These are phyloP conservation scores for Umbelopsis sp. DNA, from an alignment of 371 early-diverging fungal species.

Conservation along the genomic window DNA sequence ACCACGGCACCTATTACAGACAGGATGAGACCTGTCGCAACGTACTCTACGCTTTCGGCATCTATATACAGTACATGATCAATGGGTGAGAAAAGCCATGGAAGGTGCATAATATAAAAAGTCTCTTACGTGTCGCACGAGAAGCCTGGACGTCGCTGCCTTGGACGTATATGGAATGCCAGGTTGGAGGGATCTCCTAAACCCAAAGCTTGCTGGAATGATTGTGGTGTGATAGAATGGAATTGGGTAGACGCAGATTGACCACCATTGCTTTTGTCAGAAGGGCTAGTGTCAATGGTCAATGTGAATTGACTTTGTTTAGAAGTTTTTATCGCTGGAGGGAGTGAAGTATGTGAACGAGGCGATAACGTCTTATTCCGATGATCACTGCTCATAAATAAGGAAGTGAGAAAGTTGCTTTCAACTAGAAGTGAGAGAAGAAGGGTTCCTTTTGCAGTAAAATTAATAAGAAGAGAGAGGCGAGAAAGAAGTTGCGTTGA, in stretches of 20 bases:
- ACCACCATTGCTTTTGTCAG: background rate
- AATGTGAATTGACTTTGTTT: background rate
- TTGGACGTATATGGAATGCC: background rate
- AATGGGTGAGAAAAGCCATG: background rate
- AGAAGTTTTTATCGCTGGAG: background rate
- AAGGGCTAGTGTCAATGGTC: background rate
- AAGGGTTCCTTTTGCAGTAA: background rate
- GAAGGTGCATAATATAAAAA: background rate
- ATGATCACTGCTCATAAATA: slow-evolving; percentile 9
- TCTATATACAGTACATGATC: background rate
- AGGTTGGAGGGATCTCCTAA: slow-evolving; percentile 10
- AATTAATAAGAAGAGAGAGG: too few relatives aligned
- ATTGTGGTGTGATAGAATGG: slow-evolving; percentile 15
- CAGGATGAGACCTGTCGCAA: slow-evolving; percentile 3
- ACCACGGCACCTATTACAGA: slow-evolving; percentile 1
- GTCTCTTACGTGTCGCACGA: slow-evolving; percentile 3
- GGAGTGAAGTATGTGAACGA: background rate
- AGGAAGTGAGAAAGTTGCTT: background rate
- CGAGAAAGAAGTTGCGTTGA: too few relatives aligned
- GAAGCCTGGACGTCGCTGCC: slow-evolving; percentile 9
- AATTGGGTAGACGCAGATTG: slow-evolving; percentile 7
- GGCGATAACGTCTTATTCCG: background rate
- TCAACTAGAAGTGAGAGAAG: background rate
- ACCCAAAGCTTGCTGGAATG: background rate
- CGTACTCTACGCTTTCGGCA: slow-evolving; percentile 12